A percentile compares a stretch with the other conserved stretches of the same genome.
Evolutionary conservation across 345 rosid genomes (phyloP).

Genomic region (Syzygium oleosum): DNA sequence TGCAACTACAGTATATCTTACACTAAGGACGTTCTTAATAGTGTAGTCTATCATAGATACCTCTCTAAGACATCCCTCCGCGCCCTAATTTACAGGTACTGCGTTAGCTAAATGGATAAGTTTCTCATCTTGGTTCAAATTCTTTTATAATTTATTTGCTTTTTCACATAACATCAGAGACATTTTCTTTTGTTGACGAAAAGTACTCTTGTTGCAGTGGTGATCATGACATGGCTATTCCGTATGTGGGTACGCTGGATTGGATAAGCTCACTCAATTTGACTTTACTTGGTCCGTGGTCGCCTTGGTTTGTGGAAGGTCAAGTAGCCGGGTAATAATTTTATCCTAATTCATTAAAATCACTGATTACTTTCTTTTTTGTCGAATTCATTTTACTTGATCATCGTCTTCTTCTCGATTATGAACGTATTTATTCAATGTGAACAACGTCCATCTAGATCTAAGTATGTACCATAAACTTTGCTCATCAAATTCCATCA

Average conservation of each 20-base stretch:
- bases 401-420: neutral
- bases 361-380: neutral
- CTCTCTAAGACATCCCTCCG: conserved; percentile 7
- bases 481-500: neutral
- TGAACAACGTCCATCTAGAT: neutral
- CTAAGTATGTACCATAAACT: neutral
- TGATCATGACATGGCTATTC: conserved; percentile 12
- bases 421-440: neutral
- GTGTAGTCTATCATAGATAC: conserved; percentile 4
- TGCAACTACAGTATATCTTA: conserved; percentile 13
- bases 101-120: neutral
- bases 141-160: neutral
- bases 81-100: conserved; percentile 11
- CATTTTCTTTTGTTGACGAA: neutral
- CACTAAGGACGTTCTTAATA: neutral
- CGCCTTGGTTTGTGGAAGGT: conserved; percentile 10
- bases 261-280: conserved; percentile 19
- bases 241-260: conserved; percentile 13
- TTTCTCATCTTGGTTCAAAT: neutral
- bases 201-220: conserved; percentile 6
- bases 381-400: neutral
- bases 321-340: conserved; percentile 17
- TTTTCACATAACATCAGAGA: neutral
- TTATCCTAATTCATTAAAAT: neutral
- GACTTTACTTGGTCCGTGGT: conserved; percentile 12